phyloP scores from a whole-genome alignment of 805 yeast species.

The Ogataea minuta region DNA sequence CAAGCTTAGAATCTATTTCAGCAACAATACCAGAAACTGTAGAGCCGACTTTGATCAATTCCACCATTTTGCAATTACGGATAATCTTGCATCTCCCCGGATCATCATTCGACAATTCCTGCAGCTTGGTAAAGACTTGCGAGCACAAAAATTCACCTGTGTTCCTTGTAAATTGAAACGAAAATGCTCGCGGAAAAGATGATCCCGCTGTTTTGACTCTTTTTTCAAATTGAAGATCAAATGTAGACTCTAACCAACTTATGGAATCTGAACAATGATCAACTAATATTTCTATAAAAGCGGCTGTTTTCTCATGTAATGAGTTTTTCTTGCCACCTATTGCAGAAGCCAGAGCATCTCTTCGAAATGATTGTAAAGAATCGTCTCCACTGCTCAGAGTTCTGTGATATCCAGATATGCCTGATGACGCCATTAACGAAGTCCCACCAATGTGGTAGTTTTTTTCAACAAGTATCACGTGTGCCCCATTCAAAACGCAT shows the following conservation, averaged over 20 bases:
- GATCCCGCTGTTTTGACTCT: conserved; percentile 13
- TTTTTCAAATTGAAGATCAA: conserved; percentile 44
- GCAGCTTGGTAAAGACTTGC: conserved; percentile 46
- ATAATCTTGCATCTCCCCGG: conserved; percentile 39
- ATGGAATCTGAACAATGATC: conserved; percentile 62
- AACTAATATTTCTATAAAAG: conserved; percentile 40
- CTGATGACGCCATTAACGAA: conserved; percentile 61
- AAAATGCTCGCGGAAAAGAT: conserved; percentile 14
- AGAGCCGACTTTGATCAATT: conserved; percentile 32
- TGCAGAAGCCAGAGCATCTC: conserved; percentile 65
- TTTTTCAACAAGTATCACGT: conserved; percentile 54
- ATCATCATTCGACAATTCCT: conserved; percentile 31
- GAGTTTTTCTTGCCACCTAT: conserved; percentile 31
- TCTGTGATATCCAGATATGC: conserved; percentile 67
- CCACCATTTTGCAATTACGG: conserved; percentile 36
- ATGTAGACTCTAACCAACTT: conserved; percentile 67
- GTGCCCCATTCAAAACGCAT: conserved; percentile 40
- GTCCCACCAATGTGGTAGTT: conserved; percentile 59
- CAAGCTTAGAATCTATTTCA: conserved; percentile 29
- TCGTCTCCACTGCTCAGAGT: conserved; percentile 51
- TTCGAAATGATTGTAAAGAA: conserved; percentile 52
- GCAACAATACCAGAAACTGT: conserved; percentile 26
- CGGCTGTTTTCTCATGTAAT: conserved; percentile 51
- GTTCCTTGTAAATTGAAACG: conserved; percentile 30
- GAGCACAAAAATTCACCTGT: conserved; percentile 64